Conservation (phyloP, 371 early-diverging fungal species). For the Fennellomyces sp. region DNA sequence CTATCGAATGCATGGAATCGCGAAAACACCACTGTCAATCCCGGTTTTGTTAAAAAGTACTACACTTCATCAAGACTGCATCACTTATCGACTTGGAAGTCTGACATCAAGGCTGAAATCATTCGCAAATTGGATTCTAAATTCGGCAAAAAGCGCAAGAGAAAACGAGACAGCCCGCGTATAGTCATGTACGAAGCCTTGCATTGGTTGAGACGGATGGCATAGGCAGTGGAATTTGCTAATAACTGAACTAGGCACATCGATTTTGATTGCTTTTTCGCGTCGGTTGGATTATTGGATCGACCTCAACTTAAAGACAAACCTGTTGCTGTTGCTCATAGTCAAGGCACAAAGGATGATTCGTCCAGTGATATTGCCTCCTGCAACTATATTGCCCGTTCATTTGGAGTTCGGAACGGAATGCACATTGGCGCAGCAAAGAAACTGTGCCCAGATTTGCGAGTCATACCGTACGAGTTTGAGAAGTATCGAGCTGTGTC, state of each 20-base stretch:
- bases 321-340: constrained; percentile 61
- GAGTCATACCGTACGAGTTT: constrained; percentile 79
- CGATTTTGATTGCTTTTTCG: constrained; percentile 96
- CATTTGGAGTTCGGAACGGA: constrained; percentile 74
- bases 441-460: constrained; percentile 61
- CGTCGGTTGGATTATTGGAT: constrained; percentile 73
- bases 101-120: constrained; percentile 63
- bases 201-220: too few relatives aligned
- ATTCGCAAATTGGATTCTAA: constrained; percentile 43
- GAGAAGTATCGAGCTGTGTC: constrained; percentile 75
- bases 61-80: constrained; percentile 84
- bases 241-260: too few relatives aligned
- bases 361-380: constrained; percentile 64
- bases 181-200: constrained; percentile 45
- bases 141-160: constrained; percentile 7
- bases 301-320: constrained; percentile 63
- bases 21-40: constrained; percentile 42
- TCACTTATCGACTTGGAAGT: constrained; percentile 83
- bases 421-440: constrained; percentile 65
- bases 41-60: constrained; percentile 76
- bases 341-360: constrained; percentile 24
- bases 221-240: too few relatives aligned
- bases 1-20: constrained; percentile 48
- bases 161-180: constrained; percentile 12
- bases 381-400: constrained; percentile 81